phyloP scores from a whole-genome alignment of 2,329 filamentous ascomycete genomes.

The Neopestalotiopsis sp. region DNA sequence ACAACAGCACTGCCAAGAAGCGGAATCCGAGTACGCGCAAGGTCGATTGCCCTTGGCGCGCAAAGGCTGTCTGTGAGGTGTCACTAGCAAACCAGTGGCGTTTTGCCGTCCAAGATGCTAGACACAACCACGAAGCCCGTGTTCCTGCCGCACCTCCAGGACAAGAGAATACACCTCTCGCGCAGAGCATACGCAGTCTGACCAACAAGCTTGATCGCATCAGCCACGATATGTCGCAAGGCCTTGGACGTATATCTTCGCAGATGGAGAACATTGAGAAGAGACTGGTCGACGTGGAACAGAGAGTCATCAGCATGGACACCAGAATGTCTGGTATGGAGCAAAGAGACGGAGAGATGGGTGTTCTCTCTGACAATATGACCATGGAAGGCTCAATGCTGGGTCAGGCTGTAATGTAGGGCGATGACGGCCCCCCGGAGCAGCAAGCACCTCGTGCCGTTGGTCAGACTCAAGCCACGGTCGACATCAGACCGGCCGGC shows the following conservation, averaged over 20 bases:
- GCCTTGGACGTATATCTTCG: constrained; percentile 55
- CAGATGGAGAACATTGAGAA: constrained; percentile 58
- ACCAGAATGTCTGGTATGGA: constrained; percentile 44
- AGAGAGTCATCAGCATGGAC: constrained; percentile 40
- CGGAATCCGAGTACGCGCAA: constrained; percentile 68
- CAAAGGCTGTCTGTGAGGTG: constrained; percentile 68
- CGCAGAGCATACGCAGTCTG: constrained; percentile 61
- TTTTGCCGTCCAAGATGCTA: constrained; percentile 64
- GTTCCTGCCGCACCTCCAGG: constrained; percentile 58
- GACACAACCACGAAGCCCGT: constrained; percentile 66
- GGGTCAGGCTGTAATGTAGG: constrained; percentile 41
- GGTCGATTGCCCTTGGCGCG: constrained; percentile 67
- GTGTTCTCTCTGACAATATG: constrained; percentile 44
- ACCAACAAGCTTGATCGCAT: constrained; percentile 65
- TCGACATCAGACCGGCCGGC: background rate
- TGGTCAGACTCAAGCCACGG: background rate
- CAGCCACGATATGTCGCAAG: constrained; percentile 59
- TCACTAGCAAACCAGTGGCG: constrained; percentile 68
- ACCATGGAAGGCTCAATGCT: constrained; percentile 41
- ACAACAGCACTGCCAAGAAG: constrained; percentile 69
- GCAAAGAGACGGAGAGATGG: constrained; percentile 38
- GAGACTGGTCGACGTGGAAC: constrained; percentile 59
- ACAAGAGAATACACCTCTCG: constrained; percentile 62
- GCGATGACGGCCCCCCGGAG: background rate
- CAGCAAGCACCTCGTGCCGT: background rate